Percentiles rank a stretch among this genome's conserved stretches.
Conservation (phyloP, 78 protist genomes). For the Monosiga brevicollis region DNA sequence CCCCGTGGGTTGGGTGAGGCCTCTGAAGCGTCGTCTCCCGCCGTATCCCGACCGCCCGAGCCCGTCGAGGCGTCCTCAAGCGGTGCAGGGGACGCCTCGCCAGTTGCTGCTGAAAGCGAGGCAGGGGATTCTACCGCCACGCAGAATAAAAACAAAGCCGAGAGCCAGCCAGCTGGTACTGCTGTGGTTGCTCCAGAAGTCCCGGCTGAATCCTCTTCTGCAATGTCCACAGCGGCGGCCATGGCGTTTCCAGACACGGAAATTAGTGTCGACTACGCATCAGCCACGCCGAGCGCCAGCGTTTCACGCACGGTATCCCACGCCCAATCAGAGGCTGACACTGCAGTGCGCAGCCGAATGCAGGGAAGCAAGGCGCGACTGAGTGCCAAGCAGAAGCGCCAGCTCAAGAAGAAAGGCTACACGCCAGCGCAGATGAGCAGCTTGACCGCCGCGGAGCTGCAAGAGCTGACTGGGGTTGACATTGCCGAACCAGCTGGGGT, state of each 20-base stretch:
- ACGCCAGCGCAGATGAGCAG: neutral
- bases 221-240: neutral
- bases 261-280: neutral
- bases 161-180: constrained; percentile 2
- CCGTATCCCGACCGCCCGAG: neutral
- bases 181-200: constrained; percentile 20
- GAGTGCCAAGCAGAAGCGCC: constrained; percentile 18
- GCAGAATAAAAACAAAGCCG: constrained; percentile 1
- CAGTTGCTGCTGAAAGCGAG: neutral
- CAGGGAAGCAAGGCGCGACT: neutral
- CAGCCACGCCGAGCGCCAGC: neutral
- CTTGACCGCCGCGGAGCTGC: neutral
- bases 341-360: neutral
- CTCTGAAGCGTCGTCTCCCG: neutral
- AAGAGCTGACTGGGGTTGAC: neutral
- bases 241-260: constrained; percentile 3
- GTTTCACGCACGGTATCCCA: neutral
- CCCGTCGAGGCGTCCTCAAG: neutral
- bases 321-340: neutral
- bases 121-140: constrained; percentile 15
- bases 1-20: neutral
- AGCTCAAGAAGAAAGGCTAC: constrained; percentile 19
- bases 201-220: neutral
- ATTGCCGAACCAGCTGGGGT: neutral
- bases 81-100: neutral